Conservation (phyloP, 805 yeast species). For the Clavispora phyllophila region DNA sequence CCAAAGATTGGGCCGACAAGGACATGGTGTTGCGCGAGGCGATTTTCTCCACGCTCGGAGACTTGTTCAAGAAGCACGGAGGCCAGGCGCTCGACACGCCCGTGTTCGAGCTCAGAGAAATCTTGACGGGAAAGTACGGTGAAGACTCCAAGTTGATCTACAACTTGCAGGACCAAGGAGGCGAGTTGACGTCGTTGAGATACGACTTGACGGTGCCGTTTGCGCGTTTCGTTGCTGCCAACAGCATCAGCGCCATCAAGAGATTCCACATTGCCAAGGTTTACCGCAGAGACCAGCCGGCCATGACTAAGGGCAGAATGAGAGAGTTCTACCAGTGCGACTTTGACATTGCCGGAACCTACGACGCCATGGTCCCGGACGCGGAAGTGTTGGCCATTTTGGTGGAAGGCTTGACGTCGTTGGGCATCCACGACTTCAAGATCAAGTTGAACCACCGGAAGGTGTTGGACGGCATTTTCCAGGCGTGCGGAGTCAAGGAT, state of each 20-base stretch:
- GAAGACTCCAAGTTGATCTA: constrained; percentile 96
- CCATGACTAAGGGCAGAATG: constrained; percentile 99
- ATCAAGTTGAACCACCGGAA: constrained; percentile 93
- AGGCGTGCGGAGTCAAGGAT: constrained; percentile 88
- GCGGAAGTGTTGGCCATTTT: constrained; percentile 78
- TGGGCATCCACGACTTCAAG: constrained; percentile 87
- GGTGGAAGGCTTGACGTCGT: constrained; percentile 76
- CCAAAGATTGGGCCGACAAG: constrained; percentile 97
- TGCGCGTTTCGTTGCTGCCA: constrained; percentile 96
- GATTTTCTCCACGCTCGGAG: constrained; percentile 66
- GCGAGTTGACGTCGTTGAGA: constrained; percentile 91
- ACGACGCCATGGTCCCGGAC: constrained; percentile 95
- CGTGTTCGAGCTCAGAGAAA: constrained; percentile 93
- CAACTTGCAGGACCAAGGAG: constrained; percentile 97
- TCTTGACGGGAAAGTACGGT: constrained; percentile 95
- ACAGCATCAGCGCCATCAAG: constrained; percentile 82
- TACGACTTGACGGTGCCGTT: constrained; percentile 98
- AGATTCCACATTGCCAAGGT: constrained; percentile 97
- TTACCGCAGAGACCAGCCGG: constrained; percentile 98
- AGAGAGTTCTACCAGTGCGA: constrained; percentile 99
- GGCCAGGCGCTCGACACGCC: constrained; percentile 99
- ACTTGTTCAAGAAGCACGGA: constrained; percentile 89
- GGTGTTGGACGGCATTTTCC: constrained; percentile 91
- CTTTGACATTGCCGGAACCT: constrained; percentile 91
- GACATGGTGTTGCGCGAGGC: constrained; percentile 95